phyloP scores from a whole-genome alignment of 306 rosid species.

The Gillenia trifoliata region DNA sequence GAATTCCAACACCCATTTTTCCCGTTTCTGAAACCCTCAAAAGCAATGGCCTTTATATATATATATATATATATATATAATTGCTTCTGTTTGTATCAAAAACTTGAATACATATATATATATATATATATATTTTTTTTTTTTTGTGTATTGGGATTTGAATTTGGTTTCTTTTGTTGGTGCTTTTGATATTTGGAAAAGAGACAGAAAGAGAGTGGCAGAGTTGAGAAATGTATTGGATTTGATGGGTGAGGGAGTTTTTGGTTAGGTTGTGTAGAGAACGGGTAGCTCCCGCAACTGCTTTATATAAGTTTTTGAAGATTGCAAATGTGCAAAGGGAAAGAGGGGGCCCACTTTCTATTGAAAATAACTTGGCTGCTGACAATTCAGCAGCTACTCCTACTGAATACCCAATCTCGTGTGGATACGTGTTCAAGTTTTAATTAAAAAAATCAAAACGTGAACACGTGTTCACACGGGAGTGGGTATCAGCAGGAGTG shows the following conservation, averaged over 20 bases:
- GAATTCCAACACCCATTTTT: constrained; percentile 20
- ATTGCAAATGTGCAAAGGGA: neutral
- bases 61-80: neutral
- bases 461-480: too few relatives aligned
- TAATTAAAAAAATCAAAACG: too few relatives aligned
- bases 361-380: too few relatives aligned
- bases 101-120: constrained; percentile 23
- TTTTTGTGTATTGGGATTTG: constrained; percentile 20
- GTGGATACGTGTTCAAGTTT: too few relatives aligned
- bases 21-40: neutral
- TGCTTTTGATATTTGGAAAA: constrained; percentile 2
- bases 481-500: too few relatives aligned
- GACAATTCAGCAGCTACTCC: too few relatives aligned
- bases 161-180: constrained; percentile 3
- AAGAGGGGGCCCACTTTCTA: constrained; percentile 35
- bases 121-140: neutral
- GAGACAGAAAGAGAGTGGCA: neutral
- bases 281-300: constrained; percentile 18
- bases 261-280: neutral
- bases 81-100: constrained; percentile 11
- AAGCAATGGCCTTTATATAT: constrained; percentile 21
- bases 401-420: too few relatives aligned
- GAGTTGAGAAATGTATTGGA: neutral
- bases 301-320: constrained; percentile 35
- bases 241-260: neutral